Percentiles rank a stretch among this genome's conserved stretches.
phyloP scores from a whole-genome alignment of 2,329 filamentous ascomycete species.

The Fusarium setosum region DNA sequence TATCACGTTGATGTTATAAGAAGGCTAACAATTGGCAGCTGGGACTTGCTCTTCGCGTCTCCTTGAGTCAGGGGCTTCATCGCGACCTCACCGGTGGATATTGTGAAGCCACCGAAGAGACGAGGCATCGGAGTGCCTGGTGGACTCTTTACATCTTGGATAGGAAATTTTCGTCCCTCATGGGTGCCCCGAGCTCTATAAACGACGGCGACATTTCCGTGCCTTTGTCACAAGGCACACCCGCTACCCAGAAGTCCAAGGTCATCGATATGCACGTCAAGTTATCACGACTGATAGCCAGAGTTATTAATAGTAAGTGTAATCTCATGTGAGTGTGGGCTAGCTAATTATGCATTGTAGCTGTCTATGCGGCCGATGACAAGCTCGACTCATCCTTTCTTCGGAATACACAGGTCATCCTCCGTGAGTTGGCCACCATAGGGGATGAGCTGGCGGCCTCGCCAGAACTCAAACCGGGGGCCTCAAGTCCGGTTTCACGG shows the following conservation, averaged over 20 bases:
- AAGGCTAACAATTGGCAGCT: not conserved
- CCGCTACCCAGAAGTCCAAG: not conserved
- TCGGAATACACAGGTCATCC: not conserved
- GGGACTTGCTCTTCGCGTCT: slow-evolving; percentile 4
- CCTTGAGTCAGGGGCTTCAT: slow-evolving; percentile 11
- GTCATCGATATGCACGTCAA: slow-evolving; percentile 10
- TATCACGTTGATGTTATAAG: not conserved
- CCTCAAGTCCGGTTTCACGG: not conserved
- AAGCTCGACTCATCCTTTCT: slow-evolving; percentile 1
- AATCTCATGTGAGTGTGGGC: rapidly evolving
- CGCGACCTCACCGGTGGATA: slow-evolving; percentile 1
- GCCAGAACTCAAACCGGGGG: not conserved
- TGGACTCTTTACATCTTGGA: slow-evolving; percentile 19
- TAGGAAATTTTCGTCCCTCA: slow-evolving; percentile 5
- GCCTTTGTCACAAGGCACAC: not conserved
- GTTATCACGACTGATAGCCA: slow-evolving; percentile 7
- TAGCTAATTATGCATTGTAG: not conserved
- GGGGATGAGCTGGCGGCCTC: slow-evolving; percentile 2
- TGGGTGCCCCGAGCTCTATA: slow-evolving; percentile 15
- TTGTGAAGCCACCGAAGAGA: not conserved
- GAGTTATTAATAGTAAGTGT: slow-evolving; percentile 9
- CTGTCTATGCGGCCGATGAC: slow-evolving; percentile 8
- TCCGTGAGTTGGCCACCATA: slow-evolving; percentile 1
- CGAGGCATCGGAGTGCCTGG: slow-evolving; percentile 3
- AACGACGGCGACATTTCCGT: slow-evolving; percentile 17